These are phyloP conservation scores for Simmondsia chinensis DNA, from an alignment of 148 eudicot species.

Conservation along the genomic window DNA sequence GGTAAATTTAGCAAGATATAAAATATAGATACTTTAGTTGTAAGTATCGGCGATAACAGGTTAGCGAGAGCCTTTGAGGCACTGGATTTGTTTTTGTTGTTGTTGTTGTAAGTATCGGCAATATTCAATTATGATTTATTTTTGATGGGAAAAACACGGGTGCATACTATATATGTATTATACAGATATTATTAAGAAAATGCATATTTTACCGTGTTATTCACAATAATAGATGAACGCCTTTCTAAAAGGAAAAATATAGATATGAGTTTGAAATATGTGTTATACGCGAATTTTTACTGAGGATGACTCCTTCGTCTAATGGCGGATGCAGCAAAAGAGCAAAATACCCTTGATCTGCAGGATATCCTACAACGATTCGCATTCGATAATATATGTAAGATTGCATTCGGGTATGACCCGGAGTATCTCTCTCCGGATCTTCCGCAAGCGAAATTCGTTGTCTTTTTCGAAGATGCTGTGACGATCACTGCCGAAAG, in stretches of 20 bases:
- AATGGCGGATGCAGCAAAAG: too few relatives aligned
- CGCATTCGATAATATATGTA: slow-evolving; percentile 23
- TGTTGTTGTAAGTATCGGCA: slow-evolving; percentile 9
- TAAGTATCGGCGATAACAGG: too few relatives aligned
- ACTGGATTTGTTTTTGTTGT: slow-evolving; percentile 14
- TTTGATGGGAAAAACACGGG: slow-evolving; percentile 22
- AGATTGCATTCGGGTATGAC: slow-evolving; percentile 40
- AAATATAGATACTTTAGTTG: too few relatives aligned
- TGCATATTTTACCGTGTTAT: too few relatives aligned
- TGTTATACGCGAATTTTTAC: too few relatives aligned
- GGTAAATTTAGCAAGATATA: too few relatives aligned
- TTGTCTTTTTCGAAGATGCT: slow-evolving; percentile 35
- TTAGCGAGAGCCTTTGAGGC: slow-evolving; percentile 8
- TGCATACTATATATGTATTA: too few relatives aligned
- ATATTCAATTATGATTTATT: slow-evolving; percentile 19
- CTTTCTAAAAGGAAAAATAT: too few relatives aligned
- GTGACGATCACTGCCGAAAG: slow-evolving; percentile 15
- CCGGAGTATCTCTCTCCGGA: slow-evolving; percentile 24
- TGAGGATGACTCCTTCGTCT: too few relatives aligned
- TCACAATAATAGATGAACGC: too few relatives aligned
- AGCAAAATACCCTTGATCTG: slow-evolving; percentile 14
- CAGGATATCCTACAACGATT: slow-evolving; percentile 5
- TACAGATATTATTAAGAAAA: too few relatives aligned
- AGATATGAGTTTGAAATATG: too few relatives aligned
- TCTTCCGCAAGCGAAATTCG: slow-evolving; percentile 18